Conservation (phyloP, 1,284 basidiomycete genomes). For the Puccinia polysora region DNA sequence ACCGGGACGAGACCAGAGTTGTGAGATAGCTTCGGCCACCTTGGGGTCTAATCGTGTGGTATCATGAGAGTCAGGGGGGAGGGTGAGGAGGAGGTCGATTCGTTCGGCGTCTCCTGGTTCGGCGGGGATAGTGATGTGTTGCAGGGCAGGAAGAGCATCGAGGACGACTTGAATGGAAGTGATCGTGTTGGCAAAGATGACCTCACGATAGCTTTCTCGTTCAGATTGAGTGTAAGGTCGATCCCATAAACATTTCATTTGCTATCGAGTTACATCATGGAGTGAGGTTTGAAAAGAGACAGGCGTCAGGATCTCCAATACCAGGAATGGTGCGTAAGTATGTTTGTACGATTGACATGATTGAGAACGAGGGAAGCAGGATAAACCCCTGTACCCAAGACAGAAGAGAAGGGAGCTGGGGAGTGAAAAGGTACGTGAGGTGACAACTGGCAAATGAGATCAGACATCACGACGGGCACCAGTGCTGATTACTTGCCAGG, state of each 20-base stretch:
- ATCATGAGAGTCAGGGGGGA: constrained; percentile 15
- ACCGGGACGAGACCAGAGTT: constrained; percentile 19
- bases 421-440: no score
- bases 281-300: no score
- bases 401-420: no score
- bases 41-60: constrained; percentile 8
- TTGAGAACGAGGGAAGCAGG: no score
- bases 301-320: no score
- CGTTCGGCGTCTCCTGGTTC: constrained; percentile 12
- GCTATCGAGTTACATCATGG: neutral
- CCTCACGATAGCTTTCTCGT: constrained; percentile 18
- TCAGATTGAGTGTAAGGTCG: constrained; percentile 16
- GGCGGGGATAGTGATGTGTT: constrained; percentile 10
- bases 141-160: constrained; percentile 8
- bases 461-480: no score
- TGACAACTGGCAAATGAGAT: no score
- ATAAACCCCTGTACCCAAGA: no score
- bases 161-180: constrained; percentile 38
- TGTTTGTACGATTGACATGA: no score
- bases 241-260: constrained; percentile 42
- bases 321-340: no score
- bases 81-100: constrained; percentile 24
- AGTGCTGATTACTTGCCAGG: no score
- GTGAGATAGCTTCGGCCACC: constrained; percentile 8
- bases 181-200: constrained; percentile 37